Conservation (phyloP, 1,139 yeast genomes). For the Pichia sp. region DNA sequence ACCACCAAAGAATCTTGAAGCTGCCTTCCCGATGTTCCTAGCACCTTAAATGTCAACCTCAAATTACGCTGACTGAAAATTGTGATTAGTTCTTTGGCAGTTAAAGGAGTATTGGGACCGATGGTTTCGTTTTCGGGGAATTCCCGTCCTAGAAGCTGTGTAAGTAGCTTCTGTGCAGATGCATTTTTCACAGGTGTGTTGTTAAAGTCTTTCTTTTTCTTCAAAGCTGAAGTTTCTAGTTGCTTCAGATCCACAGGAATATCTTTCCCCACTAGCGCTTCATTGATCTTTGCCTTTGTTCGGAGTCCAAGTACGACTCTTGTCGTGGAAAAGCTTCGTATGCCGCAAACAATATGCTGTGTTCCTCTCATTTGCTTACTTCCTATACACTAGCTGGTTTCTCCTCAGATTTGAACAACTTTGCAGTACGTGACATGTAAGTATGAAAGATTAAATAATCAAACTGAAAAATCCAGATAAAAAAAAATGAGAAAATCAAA, state of each 20-base stretch:
- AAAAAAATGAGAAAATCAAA: too few species aligned
- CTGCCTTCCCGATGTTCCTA: constrained; percentile 56
- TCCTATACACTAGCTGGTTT: too few species aligned
- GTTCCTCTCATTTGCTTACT: too few species aligned
- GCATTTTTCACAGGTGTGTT: constrained; percentile 23
- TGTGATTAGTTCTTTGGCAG: constrained; percentile 26
- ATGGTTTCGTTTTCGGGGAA: constrained; percentile 20
- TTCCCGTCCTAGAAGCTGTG: constrained; percentile 20
- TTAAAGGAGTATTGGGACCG: constrained; percentile 28
- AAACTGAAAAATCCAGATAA: too few species aligned
- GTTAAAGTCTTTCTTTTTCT: constrained; percentile 20
- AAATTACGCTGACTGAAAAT: constrained; percentile 37
- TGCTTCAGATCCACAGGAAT: constrained; percentile 22
- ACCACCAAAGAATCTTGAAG: constrained; percentile 53
- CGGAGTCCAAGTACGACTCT: not conserved
- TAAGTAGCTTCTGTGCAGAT: constrained; percentile 26
- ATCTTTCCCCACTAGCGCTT: constrained; percentile 22
- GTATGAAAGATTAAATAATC: too few species aligned
- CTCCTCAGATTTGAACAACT: too few species aligned
- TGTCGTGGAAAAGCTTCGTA: constrained; percentile 8
- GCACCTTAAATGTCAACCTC: constrained; percentile 43
- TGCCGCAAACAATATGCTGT: not conserved
- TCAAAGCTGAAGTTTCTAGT: constrained; percentile 18
- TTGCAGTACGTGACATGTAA: too few species aligned
- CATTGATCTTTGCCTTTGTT: constrained; percentile 14